Percentiles rank a stretch among this genome's conserved stretches.
phyloP scores from a whole-genome alignment of 768 basidiomycete species.

The Suillus luteus region DNA sequence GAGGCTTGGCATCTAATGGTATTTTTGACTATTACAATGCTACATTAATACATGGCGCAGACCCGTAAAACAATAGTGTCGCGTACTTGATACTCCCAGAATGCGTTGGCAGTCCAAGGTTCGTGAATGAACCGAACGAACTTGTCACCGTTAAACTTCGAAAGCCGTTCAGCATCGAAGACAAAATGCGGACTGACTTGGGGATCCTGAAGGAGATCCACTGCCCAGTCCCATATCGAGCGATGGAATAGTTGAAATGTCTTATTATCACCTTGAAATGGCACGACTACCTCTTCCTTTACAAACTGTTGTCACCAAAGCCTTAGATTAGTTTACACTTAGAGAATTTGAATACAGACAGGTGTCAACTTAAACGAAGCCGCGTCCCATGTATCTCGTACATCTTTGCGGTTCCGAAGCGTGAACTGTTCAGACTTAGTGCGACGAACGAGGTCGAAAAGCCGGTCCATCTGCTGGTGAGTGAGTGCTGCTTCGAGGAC shows the following conservation, averaged over 20 bases:
- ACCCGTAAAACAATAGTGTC: not conserved
- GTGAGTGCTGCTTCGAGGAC: no score
- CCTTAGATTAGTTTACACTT: not conserved
- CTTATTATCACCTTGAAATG: slow-evolving; percentile 17
- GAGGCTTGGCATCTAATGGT: slow-evolving; percentile 23
- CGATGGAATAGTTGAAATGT: slow-evolving; percentile 24
- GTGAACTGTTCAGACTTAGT: no score
- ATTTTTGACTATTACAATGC: not conserved
- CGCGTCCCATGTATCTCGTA: no score
- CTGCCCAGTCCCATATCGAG: slow-evolving; percentile 31
- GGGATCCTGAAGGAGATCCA: slow-evolving; percentile 32
- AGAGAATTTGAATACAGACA: slow-evolving; percentile 11
- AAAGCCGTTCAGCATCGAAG: slow-evolving; percentile 36
- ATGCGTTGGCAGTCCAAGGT: slow-evolving; percentile 39
- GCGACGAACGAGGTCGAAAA: no score
- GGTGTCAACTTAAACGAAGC: slow-evolving; percentile 14
- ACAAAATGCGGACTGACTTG: slow-evolving; percentile 24
- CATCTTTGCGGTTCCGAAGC: no score
- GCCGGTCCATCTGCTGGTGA: no score
- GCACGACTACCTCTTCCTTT: slow-evolving; percentile 19
- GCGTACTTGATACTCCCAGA: slow-evolving; percentile 41
- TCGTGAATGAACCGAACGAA: slow-evolving; percentile 36
- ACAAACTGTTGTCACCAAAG: slow-evolving; percentile 13
- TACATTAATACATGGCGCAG: no score
- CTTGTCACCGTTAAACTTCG: slow-evolving; percentile 26